phyloP scores from a whole-genome alignment of 305 asterid genomes.

The Salvia sclarea region DNA sequence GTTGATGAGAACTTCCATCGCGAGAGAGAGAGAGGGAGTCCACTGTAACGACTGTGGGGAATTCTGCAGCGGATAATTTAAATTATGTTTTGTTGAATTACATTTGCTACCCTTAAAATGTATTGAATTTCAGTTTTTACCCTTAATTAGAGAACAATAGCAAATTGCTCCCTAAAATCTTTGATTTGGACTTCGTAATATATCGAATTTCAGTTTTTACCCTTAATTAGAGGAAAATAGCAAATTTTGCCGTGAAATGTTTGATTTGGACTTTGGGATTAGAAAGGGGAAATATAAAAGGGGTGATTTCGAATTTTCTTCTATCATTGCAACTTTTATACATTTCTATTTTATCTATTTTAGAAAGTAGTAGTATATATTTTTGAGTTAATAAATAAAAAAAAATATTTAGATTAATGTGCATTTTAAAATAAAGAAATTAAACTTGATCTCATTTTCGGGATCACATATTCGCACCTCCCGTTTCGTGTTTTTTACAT shows the following conservation, averaged over 20 bases:
- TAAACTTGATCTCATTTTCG: too few species aligned
- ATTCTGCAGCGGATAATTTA: conserved; percentile 27
- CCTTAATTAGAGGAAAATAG: neutral
- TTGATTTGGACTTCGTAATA: neutral
- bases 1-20: conserved; percentile 67
- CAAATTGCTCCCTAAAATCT: neutral
- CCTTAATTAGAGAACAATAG: neutral
- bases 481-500: too few species aligned
- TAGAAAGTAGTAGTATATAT: too few species aligned
- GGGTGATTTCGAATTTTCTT: too few species aligned
- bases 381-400: too few species aligned
- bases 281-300: too few species aligned
- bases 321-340: too few species aligned
- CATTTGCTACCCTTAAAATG: neutral
- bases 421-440: too few species aligned
- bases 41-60: conserved; percentile 36
- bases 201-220: neutral
- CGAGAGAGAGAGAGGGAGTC: conserved; percentile 35
- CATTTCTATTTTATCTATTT: too few species aligned
- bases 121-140: neutral
- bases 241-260: neutral
- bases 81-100: neutral
- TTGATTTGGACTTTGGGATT: neutral
- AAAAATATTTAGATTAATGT: too few species aligned
- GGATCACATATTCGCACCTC: too few species aligned